Base-by-base conservation (phyloP, 768 basidiomycete genomes). In the Megacollybia marginata region DNA sequence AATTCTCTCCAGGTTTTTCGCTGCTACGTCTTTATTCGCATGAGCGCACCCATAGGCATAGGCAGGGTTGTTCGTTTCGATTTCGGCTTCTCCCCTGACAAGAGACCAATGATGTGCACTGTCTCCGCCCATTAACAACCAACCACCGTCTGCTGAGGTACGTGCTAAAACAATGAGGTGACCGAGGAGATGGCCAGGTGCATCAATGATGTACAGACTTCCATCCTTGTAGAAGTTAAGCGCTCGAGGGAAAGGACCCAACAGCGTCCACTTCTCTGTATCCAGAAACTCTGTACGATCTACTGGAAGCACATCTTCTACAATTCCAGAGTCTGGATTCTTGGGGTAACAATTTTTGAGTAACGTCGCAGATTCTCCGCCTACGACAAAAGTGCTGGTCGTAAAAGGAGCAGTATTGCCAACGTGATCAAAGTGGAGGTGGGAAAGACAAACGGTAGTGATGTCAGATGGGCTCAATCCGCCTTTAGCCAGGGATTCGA, bases 41-140 rank as follows among this genome's bases (percentile, higher is more conserved):
- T 82, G 78, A 43, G 68, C 65, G 45, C 76, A 80, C 6, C 49
- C 55, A 38, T 59, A 50, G n/a, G 55, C 5, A 48, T 64, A 59
- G 9, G 60, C 28, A 23, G 40, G 42, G n/a, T 60, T 61, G 11
- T 46, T 54, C 7, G 64, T 61, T 5, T 69, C 69, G 40, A 81
- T 68, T 5, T 64, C 55, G 16, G 64, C 62, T 51, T 74, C 68
- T 10, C 73, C 73, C 0, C 68, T 75, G 48, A 82, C 23, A 45
- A 82, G 63, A 12, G 71, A 66, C 67, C 70, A 70, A 57, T 79
- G 74, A 55, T 82, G 81, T 3, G 76, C 80, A 50, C 75, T 73
- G 56, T 83, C 80, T 0, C 74, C 78, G 2, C 65, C 78, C 12
- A 82, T 67, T 53, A 71, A 75, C 13, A 82, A 65, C 80, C 81